A percentile compares a stretch with the other conserved stretches of the same genome.
phyloP scores from a whole-genome alignment of 202 grass and related monocot species.

The Cymbopogon flexuosus region DNA sequence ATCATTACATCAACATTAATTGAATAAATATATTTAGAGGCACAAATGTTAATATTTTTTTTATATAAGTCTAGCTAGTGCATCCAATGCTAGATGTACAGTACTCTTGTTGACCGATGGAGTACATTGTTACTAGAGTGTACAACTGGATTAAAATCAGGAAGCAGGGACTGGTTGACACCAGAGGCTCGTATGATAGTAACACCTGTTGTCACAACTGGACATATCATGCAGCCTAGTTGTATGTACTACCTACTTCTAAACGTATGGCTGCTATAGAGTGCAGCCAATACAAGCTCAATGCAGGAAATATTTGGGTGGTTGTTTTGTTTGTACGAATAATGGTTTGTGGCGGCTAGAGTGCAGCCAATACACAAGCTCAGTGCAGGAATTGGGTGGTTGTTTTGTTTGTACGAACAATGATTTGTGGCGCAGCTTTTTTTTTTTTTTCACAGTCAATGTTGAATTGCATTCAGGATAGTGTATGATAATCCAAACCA shows the following conservation, averaged over 20 bases:
- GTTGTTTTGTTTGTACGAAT: not conserved
- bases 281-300: too few relatives aligned
- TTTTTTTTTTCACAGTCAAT: not conserved
- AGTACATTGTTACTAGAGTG: not conserved
- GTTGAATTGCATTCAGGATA: not conserved
- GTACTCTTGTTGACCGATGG: not conserved
- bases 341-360: not conserved
- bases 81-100: not conserved
- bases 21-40: not conserved
- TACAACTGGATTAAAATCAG: not conserved
- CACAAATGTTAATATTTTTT: not conserved
- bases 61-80: not conserved
- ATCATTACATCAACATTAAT: not conserved
- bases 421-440: not conserved
- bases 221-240: too few relatives aligned
- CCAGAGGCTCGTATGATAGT: too few relatives aligned
- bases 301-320: too few relatives aligned
- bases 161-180: too few relatives aligned
- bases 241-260: too few relatives aligned
- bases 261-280: too few relatives aligned
- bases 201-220: too few relatives aligned
- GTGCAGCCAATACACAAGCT: not conserved
- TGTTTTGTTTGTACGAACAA: too few relatives aligned
- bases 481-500: not conserved
- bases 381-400: too few relatives aligned